A percentile compares a stretch with the other conserved stretches of the same genome.
Conservation (phyloP, 257 asterid species). For the Fraxinus quadrangulata region DNA sequence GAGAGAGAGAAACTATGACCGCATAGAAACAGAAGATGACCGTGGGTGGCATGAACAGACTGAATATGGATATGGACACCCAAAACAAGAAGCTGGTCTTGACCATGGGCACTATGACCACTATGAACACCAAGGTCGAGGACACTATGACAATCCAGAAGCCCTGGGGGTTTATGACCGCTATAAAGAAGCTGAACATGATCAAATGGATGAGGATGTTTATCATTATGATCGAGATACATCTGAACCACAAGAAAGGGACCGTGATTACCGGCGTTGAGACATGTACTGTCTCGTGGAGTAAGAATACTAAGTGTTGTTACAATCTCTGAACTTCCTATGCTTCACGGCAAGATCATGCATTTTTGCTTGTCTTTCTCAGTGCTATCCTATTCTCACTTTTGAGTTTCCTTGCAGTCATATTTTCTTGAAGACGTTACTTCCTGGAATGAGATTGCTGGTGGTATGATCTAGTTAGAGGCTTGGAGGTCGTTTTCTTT, state of each 20-base stretch:
- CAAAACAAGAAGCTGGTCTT: slow-evolving; percentile 28
- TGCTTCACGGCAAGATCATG: not conserved
- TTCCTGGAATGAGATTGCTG: not conserved
- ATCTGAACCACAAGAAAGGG: slow-evolving; percentile 39
- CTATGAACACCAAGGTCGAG: slow-evolving; percentile 41
- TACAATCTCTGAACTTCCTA: not conserved
- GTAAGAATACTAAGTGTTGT: not conserved
- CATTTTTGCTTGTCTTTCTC: not conserved
- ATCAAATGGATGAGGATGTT: slow-evolving; percentile 50
- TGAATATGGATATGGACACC: slow-evolving; percentile 33
- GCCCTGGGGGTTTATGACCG: slow-evolving; percentile 42
- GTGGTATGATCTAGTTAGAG: not conserved
- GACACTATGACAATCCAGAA: slow-evolving; percentile 35
- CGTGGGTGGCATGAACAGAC: slow-evolving; percentile 40
- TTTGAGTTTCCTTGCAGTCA: not conserved
- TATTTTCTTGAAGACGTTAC: not conserved
- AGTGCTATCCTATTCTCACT: not conserved
- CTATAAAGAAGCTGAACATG: slow-evolving; percentile 37
- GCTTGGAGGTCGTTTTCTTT: not conserved
- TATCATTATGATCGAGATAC: slow-evolving; percentile 37
- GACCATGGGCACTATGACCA: slow-evolving; percentile 41
- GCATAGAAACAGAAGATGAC: slow-evolving; percentile 36
- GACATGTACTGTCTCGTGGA: slow-evolving; percentile 34
- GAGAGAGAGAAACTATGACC: slow-evolving; percentile 26
- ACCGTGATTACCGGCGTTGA: slow-evolving; percentile 31